These are phyloP conservation scores for Yamadazyma membranifaciens DNA, from an alignment of 1,139 yeast genomes.

Conservation along the genomic window DNA sequence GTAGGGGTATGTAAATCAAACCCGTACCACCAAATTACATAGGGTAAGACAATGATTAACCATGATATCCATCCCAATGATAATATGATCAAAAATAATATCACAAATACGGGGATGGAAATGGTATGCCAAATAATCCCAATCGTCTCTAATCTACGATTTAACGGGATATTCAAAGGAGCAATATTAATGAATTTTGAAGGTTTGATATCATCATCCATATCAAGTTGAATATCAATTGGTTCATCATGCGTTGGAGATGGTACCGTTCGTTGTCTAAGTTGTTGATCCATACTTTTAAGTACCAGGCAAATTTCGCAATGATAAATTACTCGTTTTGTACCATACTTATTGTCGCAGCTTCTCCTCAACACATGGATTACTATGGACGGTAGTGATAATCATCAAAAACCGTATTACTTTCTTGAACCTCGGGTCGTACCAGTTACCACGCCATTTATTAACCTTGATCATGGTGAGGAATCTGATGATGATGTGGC, in stretches of 20 bases:
- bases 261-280: no score
- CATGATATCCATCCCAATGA: constrained; percentile 71
- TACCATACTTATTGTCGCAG: not conserved
- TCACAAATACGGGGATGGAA: constrained; percentile 60
- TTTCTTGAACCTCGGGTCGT: constrained; percentile 1
- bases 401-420: constrained; percentile 5
- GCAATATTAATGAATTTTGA: constrained; percentile 35
- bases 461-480: not conserved
- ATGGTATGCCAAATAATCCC: constrained; percentile 77
- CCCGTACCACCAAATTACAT: constrained; percentile 58
- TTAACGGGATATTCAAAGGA: constrained; percentile 54
- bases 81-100: constrained; percentile 52
- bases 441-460: not conserved
- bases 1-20: constrained; percentile 63
- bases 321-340: constrained; percentile 8
- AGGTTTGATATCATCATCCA: not conserved
- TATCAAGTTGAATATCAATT: not conserved
- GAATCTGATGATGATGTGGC: not conserved
- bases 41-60: constrained; percentile 58
- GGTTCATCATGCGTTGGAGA: no score
- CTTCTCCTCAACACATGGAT: not conserved
- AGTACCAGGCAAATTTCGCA: no score
- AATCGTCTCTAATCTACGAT: constrained; percentile 64
- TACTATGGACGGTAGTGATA: not conserved
- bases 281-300: no score